Percentiles rank a stretch among this genome's conserved stretches.
These are phyloP conservation scores for Staphylotrichum longicolle DNA, from an alignment of 495 filamentous ascomycete species.

Conservation along the genomic window DNA sequence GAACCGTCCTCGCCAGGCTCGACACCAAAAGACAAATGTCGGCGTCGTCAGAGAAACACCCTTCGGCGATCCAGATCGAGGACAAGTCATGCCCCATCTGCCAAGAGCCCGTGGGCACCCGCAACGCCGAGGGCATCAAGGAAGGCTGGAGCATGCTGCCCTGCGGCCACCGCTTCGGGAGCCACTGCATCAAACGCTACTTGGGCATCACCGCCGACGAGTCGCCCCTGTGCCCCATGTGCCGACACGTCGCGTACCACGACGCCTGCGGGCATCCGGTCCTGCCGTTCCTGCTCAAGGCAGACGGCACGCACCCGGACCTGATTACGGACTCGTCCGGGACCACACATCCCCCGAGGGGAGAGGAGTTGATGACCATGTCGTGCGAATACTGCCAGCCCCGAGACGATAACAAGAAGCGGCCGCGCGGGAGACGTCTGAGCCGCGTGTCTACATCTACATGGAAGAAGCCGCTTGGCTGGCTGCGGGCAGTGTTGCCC, in stretches of 20 bases:
- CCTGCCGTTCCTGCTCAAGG: constrained; percentile 25
- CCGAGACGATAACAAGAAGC: background rate
- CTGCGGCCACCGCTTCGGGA: constrained; percentile 47
- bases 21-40: background rate
- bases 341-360: background rate
- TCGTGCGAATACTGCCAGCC: constrained; percentile 20
- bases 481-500: background rate
- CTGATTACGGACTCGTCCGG: constrained; percentile 2
- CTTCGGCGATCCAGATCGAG: constrained; percentile 11
- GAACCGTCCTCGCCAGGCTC: background rate
- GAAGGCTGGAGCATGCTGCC: constrained; percentile 46
- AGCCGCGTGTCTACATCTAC: background rate
- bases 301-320: background rate
- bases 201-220: constrained; percentile 39
- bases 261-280: constrained; percentile 41
- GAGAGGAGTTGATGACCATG: background rate
- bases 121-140: constrained; percentile 37
- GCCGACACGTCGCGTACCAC: constrained; percentile 40
- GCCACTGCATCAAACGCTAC: constrained; percentile 48
- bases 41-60: constrained; percentile 15
- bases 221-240: constrained; percentile 41
- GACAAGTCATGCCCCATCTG: constrained; percentile 45
- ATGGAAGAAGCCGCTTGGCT: constrained; percentile 14
- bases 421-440: background rate
- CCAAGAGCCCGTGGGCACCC: constrained; percentile 40